phyloP scores from a whole-genome alignment of 2,329 filamentous ascomycete genomes.

The Neonectria punicea region DNA sequence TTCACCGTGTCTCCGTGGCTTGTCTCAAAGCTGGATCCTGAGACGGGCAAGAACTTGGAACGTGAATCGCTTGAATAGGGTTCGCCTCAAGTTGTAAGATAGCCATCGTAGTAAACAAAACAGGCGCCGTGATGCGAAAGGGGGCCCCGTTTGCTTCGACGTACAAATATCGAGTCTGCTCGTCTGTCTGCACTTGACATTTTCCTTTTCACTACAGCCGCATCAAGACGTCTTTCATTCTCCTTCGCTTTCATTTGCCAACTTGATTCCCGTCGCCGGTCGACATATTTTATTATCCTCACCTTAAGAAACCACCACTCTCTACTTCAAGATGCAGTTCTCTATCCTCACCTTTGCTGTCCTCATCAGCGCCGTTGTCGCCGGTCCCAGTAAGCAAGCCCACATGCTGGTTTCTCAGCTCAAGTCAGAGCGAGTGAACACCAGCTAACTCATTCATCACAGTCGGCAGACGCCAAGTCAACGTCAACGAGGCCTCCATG shows the following conservation, averaged over 20 bases:
- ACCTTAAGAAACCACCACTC: background rate
- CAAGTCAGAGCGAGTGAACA: background rate
- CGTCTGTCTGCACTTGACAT: conserved; percentile 1
- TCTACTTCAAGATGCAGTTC: conserved; percentile 63
- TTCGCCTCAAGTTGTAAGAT: background rate
- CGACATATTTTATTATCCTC: conserved; percentile 54
- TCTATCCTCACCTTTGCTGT: conserved; percentile 58
- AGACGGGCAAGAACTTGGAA: conserved; percentile 7
- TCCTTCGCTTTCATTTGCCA: conserved; percentile 23
- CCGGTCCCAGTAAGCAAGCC: conserved; percentile 47
- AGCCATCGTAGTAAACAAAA: background rate
- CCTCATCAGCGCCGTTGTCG: conserved; percentile 59
- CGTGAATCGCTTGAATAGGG: background rate
- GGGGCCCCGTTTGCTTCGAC: background rate
- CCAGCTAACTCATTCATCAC: conserved; percentile 16
- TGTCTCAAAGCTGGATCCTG: conserved; percentile 18
- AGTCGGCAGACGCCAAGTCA: conserved; percentile 36
- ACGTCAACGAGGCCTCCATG: conserved; percentile 58
- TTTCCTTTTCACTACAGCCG: conserved; percentile 36
- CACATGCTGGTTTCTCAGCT: background rate
- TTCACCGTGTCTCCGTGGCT: background rate
- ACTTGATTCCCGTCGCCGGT: conserved; percentile 59
- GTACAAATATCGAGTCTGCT: conserved; percentile 21
- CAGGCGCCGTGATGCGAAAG: background rate
- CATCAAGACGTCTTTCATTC: conserved; percentile 8